Base-by-base conservation (phyloP, 2,329 filamentous ascomycete species). In the Trichophyton rubrum region DNA sequence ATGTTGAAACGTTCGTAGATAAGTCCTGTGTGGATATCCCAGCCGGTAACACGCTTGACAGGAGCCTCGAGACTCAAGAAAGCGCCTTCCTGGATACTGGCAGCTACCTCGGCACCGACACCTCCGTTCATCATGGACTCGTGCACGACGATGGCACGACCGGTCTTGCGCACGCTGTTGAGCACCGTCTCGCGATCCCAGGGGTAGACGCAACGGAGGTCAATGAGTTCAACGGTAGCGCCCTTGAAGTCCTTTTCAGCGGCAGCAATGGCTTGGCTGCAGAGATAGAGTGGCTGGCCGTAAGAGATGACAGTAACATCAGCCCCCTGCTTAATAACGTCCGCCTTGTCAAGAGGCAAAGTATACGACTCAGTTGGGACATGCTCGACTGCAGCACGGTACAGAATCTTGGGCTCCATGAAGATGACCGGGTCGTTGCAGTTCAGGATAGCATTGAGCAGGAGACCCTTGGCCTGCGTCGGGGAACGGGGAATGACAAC, bases 331-430 rank as follows among this genome's bases (percentile, higher is more conserved):
- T 90, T 92, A 22, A 96, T 71, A 0, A 95, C 75, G 70, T 96
- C 90, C 0, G 91, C 91, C 71, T 89, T 92, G 67, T 86, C 89
- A 9, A 96, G 79, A 0, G 90, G 90, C 13, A 96, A 80, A n/a
- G 85, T 84, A 71, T 93, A 96, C 2, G 88, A 78, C 22, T 84
- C 86, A 0, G 85, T 82, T 0, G 91, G 91, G 0, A 96, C 91
- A 72, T 96, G 89, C 73, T 96, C 91, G 30, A 95, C 89, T 0
- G 91, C 89, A 0, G 91, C 90, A 20, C 91, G 86, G 73, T 96
- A 96, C 11, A 96, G 78, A 55, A 93, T 88, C 76, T 96, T 96
- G 51, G 91, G 91, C 72, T 96, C 91, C 85, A 96, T 85, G 74
- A 96, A 95, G 59, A 96, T 79, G 64, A 92, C 89, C 0, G 91